A percentile compares a stretch with the other conserved stretches of the same genome.
Conservation (phyloP, 2,329 filamentous ascomycete genomes). For the Pestalotiopsis sp. region DNA sequence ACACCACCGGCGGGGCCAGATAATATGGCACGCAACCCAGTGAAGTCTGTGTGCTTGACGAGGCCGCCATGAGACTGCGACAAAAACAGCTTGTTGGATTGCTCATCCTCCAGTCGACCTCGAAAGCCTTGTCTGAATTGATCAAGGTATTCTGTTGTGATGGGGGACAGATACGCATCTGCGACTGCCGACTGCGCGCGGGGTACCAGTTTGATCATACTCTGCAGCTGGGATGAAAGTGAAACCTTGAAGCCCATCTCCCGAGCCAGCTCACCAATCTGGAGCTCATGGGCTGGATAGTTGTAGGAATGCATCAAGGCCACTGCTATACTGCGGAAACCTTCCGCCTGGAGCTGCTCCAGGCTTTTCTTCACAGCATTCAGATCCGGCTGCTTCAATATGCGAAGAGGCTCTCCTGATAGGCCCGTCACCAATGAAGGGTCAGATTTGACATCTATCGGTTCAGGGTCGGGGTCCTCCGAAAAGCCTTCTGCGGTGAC, state of each 20-base stretch:
- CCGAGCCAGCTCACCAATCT: conserved; percentile 61
- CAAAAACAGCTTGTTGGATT: neutral
- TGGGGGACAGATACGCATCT: conserved; percentile 71
- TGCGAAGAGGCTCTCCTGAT: conserved; percentile 69
- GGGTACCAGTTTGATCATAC: conserved; percentile 66
- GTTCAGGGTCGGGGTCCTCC: conserved; percentile 57
- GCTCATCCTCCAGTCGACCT: neutral
- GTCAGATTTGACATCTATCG: conserved; percentile 42
- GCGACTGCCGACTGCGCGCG: conserved; percentile 66
- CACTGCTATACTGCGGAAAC: conserved; percentile 56
- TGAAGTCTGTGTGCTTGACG: conserved; percentile 84
- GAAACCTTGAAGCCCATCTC: conserved; percentile 70
- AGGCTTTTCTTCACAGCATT: conserved; percentile 57
- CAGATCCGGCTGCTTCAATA: conserved; percentile 62
- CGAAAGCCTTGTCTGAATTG: neutral
- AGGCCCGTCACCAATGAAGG: conserved; percentile 60
- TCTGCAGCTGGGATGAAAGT: conserved; percentile 61
- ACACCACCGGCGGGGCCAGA: conserved; percentile 16
- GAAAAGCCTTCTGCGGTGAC: conserved; percentile 76
- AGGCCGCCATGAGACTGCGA: conserved; percentile 32
- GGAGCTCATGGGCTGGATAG: conserved; percentile 65
- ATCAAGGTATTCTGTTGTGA: conserved; percentile 69
- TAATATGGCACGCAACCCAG: conserved; percentile 69
- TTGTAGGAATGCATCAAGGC: conserved; percentile 77
- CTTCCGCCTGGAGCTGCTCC: conserved; percentile 60